phyloP scores from a whole-genome alignment of 176 grass and related monocot species.

The Coix lacrymajobi region DNA sequence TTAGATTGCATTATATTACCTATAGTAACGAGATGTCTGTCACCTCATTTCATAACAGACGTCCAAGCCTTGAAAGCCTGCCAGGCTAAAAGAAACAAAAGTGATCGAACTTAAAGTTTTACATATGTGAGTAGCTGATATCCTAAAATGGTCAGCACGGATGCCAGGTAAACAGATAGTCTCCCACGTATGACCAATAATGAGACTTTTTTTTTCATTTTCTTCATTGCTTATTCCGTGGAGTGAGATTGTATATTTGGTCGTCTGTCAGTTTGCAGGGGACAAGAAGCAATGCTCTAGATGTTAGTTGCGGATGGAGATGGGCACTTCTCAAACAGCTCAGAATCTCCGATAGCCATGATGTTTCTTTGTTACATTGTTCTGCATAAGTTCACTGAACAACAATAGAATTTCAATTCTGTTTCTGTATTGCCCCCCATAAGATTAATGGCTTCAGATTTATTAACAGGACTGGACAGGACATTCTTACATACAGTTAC shows the following conservation, averaged over 20 bases:
- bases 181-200: not conserved
- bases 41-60: conserved; percentile 15
- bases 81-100: conserved; percentile 43
- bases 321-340: not conserved
- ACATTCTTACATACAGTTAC: not conserved
- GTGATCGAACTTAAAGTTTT: not conserved
- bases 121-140: not conserved
- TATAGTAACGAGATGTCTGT: conserved; percentile 3
- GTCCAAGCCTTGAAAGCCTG: conserved; percentile 56
- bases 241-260: not conserved
- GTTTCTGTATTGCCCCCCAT: not conserved
- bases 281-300: not conserved
- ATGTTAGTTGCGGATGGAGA: not conserved
- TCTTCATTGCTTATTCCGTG: not conserved
- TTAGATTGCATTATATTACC: not conserved
- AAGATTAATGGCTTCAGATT: not conserved
- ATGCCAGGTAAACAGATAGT: not conserved
- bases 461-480: not conserved
- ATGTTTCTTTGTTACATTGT: not conserved
- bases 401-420: not conserved
- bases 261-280: not conserved
- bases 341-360: not conserved
- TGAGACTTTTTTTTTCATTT: not conserved
- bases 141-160: not conserved
- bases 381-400: not conserved